Percentiles rank a stretch among this genome's conserved stretches.
Conservation (phyloP, 768 basidiomycete species). For the Mycena olivaceomarginata region DNA sequence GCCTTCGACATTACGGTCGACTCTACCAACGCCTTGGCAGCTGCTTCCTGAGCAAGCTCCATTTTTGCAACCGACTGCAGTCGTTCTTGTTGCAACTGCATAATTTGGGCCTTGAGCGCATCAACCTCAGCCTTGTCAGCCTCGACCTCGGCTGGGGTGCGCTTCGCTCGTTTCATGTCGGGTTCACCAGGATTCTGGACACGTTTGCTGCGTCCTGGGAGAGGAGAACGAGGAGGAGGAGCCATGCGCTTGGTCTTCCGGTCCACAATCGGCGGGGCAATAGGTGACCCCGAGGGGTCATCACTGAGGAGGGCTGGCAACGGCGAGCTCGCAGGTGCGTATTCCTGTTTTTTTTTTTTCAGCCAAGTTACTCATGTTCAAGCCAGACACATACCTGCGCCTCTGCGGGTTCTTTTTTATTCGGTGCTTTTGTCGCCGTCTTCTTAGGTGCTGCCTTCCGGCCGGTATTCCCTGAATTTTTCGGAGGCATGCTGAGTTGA, state of each 20-base stretch:
- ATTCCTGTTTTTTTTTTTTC: neutral
- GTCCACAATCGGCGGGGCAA: neutral
- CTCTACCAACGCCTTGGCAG: neutral
- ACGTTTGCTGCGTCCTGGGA: neutral
- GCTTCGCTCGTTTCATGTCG: neutral
- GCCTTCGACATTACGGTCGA: neutral
- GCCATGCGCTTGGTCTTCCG: neutral
- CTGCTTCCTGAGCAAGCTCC: neutral
- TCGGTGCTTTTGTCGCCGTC: too few relatives aligned
- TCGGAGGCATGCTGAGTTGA: too few relatives aligned
- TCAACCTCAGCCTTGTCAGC: slow-evolving; percentile 1
- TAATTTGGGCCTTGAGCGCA: neutral
- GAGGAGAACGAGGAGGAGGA: neutral
- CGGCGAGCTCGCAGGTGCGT: slow-evolving; percentile 14
- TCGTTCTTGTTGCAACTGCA: neutral
- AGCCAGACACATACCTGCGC: too few relatives aligned
- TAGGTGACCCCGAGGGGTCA: neutral
- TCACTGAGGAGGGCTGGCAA: neutral
- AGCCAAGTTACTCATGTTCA: too few relatives aligned
- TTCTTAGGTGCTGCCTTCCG: too few relatives aligned
- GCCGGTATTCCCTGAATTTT: too few relatives aligned
- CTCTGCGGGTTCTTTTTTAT: too few relatives aligned
- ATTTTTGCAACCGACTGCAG: slow-evolving; percentile 7
- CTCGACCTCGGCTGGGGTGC: neutral
- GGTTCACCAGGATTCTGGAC: neutral